These are phyloP conservation scores for Lepidium sativum DNA, from an alignment of 345 rosid genomes.

Conservation along the genomic window DNA sequence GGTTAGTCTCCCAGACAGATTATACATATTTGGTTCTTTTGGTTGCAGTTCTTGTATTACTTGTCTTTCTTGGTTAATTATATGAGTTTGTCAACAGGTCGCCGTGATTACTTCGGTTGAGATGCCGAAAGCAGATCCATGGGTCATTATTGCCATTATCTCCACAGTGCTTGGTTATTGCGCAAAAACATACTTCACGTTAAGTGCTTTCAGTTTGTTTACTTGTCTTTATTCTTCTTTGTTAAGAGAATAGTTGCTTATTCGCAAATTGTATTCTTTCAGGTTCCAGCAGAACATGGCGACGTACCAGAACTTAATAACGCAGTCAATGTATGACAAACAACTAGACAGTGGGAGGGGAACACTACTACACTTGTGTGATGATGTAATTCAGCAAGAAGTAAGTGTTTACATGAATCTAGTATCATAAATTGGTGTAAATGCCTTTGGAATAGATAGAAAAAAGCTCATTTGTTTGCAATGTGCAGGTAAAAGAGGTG, in stretches of 20 bases:
- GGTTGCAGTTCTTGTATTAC: background rate
- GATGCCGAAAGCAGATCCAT: slow-evolving; percentile 72
- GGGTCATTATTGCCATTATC: slow-evolving; percentile 79
- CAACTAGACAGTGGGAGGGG: slow-evolving; percentile 97
- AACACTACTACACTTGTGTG: slow-evolving; percentile 91
- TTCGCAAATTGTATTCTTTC: slow-evolving; percentile 20
- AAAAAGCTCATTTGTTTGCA: background rate
- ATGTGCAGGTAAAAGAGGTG: slow-evolving; percentile 85
- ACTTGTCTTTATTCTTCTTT: background rate
- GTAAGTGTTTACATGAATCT: slow-evolving; percentile 35
- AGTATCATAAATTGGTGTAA: background rate
- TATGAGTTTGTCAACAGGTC: slow-evolving; percentile 38
- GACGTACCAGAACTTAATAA: slow-evolving; percentile 79
- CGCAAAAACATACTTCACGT: slow-evolving; percentile 99
- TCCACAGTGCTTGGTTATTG: slow-evolving; percentile 91
- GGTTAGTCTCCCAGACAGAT: slow-evolving; percentile 42
- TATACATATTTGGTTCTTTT: background rate
- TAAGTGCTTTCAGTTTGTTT: slow-evolving; percentile 27
- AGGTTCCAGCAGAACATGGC: slow-evolving; percentile 90
- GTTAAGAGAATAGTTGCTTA: background rate
- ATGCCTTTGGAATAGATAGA: background rate
- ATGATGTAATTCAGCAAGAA: slow-evolving; percentile 98
- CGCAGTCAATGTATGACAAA: slow-evolving; percentile 93
- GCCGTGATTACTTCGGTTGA: slow-evolving; percentile 72
- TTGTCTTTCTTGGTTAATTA: background rate